phyloP scores from a whole-genome alignment of 1,284 basidiomycete species.

The Heliocybe sulcata region DNA sequence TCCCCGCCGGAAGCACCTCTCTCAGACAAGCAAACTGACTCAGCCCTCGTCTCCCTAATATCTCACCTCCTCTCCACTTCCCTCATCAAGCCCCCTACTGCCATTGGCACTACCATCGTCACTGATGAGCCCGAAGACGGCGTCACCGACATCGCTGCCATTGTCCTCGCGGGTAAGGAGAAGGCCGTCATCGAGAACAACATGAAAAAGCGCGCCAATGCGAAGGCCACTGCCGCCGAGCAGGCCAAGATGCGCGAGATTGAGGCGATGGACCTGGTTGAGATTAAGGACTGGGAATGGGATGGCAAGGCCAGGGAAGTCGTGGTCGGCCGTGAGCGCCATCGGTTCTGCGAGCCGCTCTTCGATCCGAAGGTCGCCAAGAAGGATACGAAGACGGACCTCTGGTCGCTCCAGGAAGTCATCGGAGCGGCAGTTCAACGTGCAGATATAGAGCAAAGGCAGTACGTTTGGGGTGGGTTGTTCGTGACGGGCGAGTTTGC shows the following conservation, averaged over 20 bases:
- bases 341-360: conserved; percentile 87
- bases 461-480: conserved; percentile 74
- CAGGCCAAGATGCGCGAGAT: conserved; percentile 75
- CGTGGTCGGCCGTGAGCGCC: conserved; percentile 80
- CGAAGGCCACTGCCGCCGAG: conserved; percentile 72
- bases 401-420: conserved; percentile 49
- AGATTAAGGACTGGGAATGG: conserved; percentile 59
- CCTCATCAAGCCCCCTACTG: conserved; percentile 37
- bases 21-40: conserved; percentile 36
- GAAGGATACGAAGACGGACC: conserved; percentile 9
- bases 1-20: conserved; percentile 41
- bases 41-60: conserved; percentile 50
- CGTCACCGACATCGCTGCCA: conserved; percentile 77
- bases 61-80: conserved; percentile 53
- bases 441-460: conserved; percentile 57
- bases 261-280: conserved; percentile 72
- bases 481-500: conserved; percentile 81
- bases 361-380: conserved; percentile 63
- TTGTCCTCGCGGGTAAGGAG: conserved; percentile 75
- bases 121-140: conserved; percentile 81
- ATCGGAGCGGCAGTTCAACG: conserved; percentile 54
- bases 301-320: conserved; percentile 23
- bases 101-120: conserved; percentile 19
- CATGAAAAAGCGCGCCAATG: conserved; percentile 70
- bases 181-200: conserved; percentile 76